Evolutionary conservation across 2,329 filamentous ascomycete species (phyloP), one percentile per base, ranked within the genome.

Genomic region (Nemania serpens): DNA sequence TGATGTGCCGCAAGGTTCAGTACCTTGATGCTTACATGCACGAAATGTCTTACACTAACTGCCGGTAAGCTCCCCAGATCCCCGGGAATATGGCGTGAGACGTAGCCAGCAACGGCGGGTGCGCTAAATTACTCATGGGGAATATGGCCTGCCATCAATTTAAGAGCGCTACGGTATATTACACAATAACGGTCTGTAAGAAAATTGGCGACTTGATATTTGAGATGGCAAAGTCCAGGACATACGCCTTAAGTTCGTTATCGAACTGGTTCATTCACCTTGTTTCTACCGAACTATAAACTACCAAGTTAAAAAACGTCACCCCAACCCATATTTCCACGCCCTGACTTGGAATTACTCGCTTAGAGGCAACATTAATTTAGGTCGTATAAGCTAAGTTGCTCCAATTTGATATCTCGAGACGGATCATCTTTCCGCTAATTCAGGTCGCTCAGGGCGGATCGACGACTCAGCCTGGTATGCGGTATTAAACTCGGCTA

Each of bases 1-100:
- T 39, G 15, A 39, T 22, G 48, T 59, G 43, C 39, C 34, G 56
- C 60, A 55, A 56, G 56, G 47, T 56, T 52, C 45, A 55, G 15
- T 34, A 41, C 33, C 15, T 48, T 36, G 34, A 47, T 49, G 60
- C 60, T 62, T 41, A 62, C 56, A 59, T 62, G 60, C 56, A 59
- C 60, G 56, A 47, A 59, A 59, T 53, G 53, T 43, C 56, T 59
- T 48, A 56, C 56, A 53, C 60, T 42, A 62, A 59, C 60, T 59
- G 60, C 60, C 60, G 60, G 52, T 59, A 55, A 59, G 56, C 56
- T 51, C 60, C 55, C 60, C 60, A 59, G 51, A 62, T 62, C 51
- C 56, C 56, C 60, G 56, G 60, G 51, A 59, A 59, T 53, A 59
- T 12, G 36, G 42, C 18, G 56, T 55, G 52, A 56, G 51, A 62